A percentile compares a stretch with the other conserved stretches of the same genome.
Conservation (phyloP, 495 filamentous ascomycete genomes). For the Podospora anserina region DNA sequence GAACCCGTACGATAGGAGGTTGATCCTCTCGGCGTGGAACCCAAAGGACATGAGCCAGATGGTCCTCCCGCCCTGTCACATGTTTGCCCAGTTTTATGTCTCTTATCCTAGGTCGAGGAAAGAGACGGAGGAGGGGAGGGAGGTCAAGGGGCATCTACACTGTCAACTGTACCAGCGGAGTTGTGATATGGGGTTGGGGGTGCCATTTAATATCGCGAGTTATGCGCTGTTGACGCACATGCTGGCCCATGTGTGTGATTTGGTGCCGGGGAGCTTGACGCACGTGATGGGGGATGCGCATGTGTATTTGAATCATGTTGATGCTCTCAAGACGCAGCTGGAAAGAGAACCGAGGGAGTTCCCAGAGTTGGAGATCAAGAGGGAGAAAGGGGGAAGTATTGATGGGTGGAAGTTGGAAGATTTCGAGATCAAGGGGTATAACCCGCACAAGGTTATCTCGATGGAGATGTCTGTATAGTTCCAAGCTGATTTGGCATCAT, state of each 20-base stretch:
- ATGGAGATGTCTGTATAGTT: conserved; percentile 92
- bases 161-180: conserved; percentile 90
- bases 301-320: conserved; percentile 90
- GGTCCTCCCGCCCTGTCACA: conserved; percentile 95
- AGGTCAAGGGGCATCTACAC: conserved; percentile 64
- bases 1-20: conserved; percentile 81
- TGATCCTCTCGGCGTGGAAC: conserved; percentile 93
- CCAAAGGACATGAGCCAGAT: conserved; percentile 79
- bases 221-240: conserved; percentile 94
- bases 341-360: conserved; percentile 76
- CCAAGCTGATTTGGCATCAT: not conserved
- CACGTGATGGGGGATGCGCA: conserved; percentile 97
- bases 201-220: conserved; percentile 95
- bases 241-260: conserved; percentile 78
- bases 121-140: conserved; percentile 33
- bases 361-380: conserved; percentile 67
- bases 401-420: conserved; percentile 89
- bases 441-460: conserved; percentile 81
- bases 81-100: conserved; percentile 99
- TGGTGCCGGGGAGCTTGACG: conserved; percentile 78
- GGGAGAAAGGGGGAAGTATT: conserved; percentile 62
- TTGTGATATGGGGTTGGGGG: conserved; percentile 95
- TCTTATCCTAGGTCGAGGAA: conserved; percentile 57
- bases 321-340: conserved; percentile 77
- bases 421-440: conserved; percentile 82